These are phyloP conservation scores for Cladosporium sp. DNA, from an alignment of 2,329 filamentous ascomycete genomes.

Conservation along the genomic window DNA sequence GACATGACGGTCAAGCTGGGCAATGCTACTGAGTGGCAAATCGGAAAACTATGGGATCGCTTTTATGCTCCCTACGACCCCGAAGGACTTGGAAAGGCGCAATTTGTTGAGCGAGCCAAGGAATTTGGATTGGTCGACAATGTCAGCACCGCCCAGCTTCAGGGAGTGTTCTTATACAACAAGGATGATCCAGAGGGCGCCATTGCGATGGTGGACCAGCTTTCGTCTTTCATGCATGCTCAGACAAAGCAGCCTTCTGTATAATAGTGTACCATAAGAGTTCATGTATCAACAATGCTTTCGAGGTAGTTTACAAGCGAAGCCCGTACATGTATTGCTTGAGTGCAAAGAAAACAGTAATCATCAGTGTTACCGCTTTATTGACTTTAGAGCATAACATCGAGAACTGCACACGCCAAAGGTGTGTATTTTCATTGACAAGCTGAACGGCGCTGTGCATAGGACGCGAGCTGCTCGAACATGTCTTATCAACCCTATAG, in stretches of 20 bases:
- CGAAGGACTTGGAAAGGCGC: constrained; percentile 56
- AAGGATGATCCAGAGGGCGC: constrained; percentile 87
- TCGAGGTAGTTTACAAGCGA: neutral
- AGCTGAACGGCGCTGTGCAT: too few relatives aligned
- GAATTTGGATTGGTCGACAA: constrained; percentile 66
- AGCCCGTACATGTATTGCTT: neutral
- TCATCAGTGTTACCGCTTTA: too few relatives aligned
- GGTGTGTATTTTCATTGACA: too few relatives aligned
- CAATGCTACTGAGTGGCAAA: constrained; percentile 80
- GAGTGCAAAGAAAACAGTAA: too few relatives aligned
- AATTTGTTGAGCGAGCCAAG: constrained; percentile 67
- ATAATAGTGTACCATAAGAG: constrained; percentile 3
- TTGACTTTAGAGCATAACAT: too few relatives aligned
- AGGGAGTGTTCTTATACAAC: constrained; percentile 92
- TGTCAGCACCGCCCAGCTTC: constrained; percentile 83
- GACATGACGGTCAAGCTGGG: constrained; percentile 90
- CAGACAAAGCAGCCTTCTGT: constrained; percentile 2
- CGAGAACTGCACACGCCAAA: too few relatives aligned
- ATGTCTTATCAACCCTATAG: too few relatives aligned
- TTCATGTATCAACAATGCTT: too few relatives aligned
- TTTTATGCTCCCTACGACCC: constrained; percentile 83
- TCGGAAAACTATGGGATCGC: constrained; percentile 82
- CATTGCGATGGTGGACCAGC: constrained; percentile 46
- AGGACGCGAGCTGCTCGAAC: too few relatives aligned
- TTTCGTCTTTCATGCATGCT: constrained; percentile 18